These are phyloP conservation scores for Annulohypoxylon bovei DNA, from an alignment of 495 filamentous ascomycete species.

Conservation along the genomic window DNA sequence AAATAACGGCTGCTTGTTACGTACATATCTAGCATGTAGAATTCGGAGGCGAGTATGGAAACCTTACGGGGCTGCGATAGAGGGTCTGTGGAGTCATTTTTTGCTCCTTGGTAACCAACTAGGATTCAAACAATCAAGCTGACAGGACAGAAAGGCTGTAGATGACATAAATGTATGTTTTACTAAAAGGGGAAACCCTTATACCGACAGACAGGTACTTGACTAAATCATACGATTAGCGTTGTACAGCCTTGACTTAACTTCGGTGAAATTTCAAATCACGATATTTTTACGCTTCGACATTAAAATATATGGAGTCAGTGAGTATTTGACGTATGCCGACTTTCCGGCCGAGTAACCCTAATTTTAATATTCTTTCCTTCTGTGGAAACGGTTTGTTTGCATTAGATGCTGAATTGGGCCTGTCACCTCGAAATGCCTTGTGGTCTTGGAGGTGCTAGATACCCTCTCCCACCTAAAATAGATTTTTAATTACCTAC, in stretches of 20 bases:
- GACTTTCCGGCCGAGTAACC: background rate
- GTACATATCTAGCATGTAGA: slow-evolving; percentile 3
- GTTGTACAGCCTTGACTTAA: slow-evolving; percentile 21
- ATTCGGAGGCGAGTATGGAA: background rate
- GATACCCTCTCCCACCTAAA: background rate
- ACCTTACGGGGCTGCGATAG: background rate
- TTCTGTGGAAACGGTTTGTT: slow-evolving; percentile 19
- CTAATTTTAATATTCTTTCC: background rate
- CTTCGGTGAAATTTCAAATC: slow-evolving; percentile 35
- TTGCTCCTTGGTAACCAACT: slow-evolving; percentile 19
- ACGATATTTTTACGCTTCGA: background rate
- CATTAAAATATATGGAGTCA: background rate
- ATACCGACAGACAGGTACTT: slow-evolving; percentile 1
- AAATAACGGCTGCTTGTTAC: background rate
- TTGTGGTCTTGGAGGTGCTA: background rate
- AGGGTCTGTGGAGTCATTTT: background rate
- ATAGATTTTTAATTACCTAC: too few relatives aligned
- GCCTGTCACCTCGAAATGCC: background rate
- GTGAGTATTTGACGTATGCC: background rate
- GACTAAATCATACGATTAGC: slow-evolving; percentile 11
- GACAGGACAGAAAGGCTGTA: background rate
- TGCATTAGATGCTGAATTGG: slow-evolving; percentile 11
- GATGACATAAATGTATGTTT: background rate
- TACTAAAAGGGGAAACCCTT: background rate
- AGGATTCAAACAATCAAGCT: slow-evolving; percentile 18